phyloP scores from a whole-genome alignment of 1,139 yeast genomes.

The Geotrichum cucujoidarum region DNA sequence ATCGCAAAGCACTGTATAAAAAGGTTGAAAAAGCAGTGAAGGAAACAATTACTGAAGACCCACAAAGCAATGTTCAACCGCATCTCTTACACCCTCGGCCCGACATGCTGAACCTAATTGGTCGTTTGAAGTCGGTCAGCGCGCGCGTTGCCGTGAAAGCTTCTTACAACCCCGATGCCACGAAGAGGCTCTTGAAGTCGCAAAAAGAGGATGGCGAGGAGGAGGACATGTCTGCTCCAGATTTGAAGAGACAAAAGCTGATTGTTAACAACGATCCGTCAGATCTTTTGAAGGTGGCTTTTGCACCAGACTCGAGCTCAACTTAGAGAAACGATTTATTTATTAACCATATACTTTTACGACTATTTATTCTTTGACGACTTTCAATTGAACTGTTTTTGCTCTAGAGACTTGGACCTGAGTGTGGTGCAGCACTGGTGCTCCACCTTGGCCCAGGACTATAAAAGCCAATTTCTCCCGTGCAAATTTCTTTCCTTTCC shows the following conservation, averaged over 20 bases:
- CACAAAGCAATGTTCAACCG: constrained; percentile 7
- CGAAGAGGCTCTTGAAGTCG: neutral
- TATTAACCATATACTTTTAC: too few species aligned
- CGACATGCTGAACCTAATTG: constrained; percentile 10
- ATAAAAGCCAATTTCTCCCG: constrained; percentile 2
- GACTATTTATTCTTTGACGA: neutral
- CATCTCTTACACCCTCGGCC: constrained; percentile 9
- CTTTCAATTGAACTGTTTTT: neutral
- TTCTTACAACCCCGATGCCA: neutral
- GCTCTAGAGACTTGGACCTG: neutral
- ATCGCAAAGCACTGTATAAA: neutral
- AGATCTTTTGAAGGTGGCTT: constrained; percentile 1
- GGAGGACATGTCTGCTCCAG: constrained; percentile 4
- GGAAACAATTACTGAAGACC: constrained; percentile 5
- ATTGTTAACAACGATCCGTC: constrained; percentile 14
- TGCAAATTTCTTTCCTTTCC: constrained; percentile 1
- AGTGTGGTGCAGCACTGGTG: too few species aligned
- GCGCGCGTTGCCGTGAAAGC: constrained; percentile 7
- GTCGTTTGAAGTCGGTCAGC: constrained; percentile 10
- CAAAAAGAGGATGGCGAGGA: neutral
- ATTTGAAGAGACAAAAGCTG: constrained; percentile 12
- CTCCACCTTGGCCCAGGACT: neutral
- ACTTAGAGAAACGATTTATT: too few species aligned
- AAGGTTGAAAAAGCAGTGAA: constrained; percentile 1
- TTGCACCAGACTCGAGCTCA: too few species aligned